Conservation (phyloP, 768 basidiomycete genomes). For the Hygrophorus pudorinus region DNA sequence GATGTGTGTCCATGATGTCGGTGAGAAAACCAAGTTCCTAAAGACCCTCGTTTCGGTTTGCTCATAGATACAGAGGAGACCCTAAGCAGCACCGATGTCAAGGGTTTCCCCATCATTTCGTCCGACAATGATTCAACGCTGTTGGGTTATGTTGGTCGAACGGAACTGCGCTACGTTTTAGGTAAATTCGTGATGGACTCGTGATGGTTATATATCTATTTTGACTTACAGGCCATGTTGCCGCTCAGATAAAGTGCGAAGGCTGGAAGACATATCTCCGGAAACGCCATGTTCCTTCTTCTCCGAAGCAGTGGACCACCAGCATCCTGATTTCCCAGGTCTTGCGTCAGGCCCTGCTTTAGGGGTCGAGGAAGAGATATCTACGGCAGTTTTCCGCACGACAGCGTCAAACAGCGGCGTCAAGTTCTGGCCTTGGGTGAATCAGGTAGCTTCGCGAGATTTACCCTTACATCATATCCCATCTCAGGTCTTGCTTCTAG, state of each 20-base stretch:
- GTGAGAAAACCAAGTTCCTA: conserved; percentile 32
- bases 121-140: conserved; percentile 50
- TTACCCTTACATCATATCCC: conserved; percentile 1
- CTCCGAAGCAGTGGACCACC: conserved; percentile 18
- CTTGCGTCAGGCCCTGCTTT: conserved; percentile 40
- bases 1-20: conserved; percentile 68
- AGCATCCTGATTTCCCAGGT: conserved; percentile 42
- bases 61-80: conserved; percentile 43
- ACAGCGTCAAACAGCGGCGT: conserved; percentile 47
- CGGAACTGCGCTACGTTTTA: conserved; percentile 78
- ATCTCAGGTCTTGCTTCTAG: conserved; percentile 28
- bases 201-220: neutral
- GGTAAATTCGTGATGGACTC: conserved; percentile 32
- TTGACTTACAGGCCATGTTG: neutral
- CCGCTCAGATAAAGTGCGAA: conserved; percentile 8
- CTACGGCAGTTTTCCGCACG: conserved; percentile 53
- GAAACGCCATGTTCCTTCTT: conserved; percentile 6
- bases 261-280: conserved; percentile 4
- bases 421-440: conserved; percentile 86
- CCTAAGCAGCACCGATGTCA: conserved; percentile 63
- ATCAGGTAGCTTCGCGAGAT: conserved; percentile 52
- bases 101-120: conserved; percentile 87
- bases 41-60: neutral
- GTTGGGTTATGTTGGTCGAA: conserved; percentile 80
- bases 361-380: conserved; percentile 59